Evolutionary conservation across 108 stramenopile genomes (phyloP).

Genomic region (Bacterosira constricta): DNA sequence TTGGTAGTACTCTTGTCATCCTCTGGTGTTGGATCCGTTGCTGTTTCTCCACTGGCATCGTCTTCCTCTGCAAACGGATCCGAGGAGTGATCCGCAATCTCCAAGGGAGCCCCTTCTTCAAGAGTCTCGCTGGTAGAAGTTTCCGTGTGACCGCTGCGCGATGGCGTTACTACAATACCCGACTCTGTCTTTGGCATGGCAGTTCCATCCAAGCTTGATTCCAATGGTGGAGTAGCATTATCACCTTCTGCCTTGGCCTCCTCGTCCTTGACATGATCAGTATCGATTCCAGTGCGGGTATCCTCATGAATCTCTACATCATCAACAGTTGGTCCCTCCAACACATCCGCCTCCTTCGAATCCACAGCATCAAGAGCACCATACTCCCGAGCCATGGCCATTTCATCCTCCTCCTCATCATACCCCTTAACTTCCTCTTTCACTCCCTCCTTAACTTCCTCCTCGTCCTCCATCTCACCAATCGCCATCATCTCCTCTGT

Average conservation of each 20-base stretch:
- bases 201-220: too few relatives aligned
- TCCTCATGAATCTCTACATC: constrained; percentile 2
- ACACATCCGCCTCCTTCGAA: constrained; percentile 18
- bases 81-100: neutral
- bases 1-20: too few relatives aligned
- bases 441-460: constrained; percentile 11
- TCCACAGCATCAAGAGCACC: neutral
- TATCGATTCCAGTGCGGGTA: too few relatives aligned
- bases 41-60: neutral
- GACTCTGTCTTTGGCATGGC: too few relatives aligned
- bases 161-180: constrained; percentile 1
- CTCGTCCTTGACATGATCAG: constrained; percentile 17
- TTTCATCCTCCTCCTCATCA: constrained; percentile 64
- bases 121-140: neutral
- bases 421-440: constrained; percentile 33
- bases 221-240: too few relatives aligned
- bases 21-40: neutral
- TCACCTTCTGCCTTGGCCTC: constrained; percentile 1
- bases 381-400: constrained; percentile 55
- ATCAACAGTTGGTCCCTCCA: constrained; percentile 2
- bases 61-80: constrained; percentile 4
- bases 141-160: neutral
- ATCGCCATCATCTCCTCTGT: constrained; percentile 22
- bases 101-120: neutral
- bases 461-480: constrained; percentile 42